A percentile compares a stretch with the other conserved stretches of the same genome.
These are phyloP conservation scores for Globisporangium parvum DNA, from an alignment of 352 stramenopile genomes.

Conservation along the genomic window DNA sequence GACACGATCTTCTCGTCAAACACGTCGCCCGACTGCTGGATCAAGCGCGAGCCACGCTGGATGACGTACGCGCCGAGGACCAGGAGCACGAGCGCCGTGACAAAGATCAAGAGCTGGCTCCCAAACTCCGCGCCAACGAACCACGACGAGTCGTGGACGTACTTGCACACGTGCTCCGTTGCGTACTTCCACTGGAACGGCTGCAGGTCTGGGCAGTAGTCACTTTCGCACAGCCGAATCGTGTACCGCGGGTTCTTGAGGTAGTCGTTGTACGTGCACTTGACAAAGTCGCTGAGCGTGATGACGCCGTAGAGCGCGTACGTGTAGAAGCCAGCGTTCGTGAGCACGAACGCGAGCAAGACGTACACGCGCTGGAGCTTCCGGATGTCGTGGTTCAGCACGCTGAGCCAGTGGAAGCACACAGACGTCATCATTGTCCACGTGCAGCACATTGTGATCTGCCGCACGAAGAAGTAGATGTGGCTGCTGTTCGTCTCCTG, in stretches of 20 bases:
- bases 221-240: constrained; percentile 53
- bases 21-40: constrained; percentile 67
- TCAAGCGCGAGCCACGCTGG: constrained; percentile 55
- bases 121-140: constrained; percentile 51
- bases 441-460: constrained; percentile 62
- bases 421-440: constrained; percentile 87
- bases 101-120: constrained; percentile 53
- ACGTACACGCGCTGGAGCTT: constrained; percentile 45
- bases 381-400: constrained; percentile 63
- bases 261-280: constrained; percentile 86
- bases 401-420: constrained; percentile 79
- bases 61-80: constrained; percentile 67
- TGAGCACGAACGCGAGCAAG: constrained; percentile 50
- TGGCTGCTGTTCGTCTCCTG: constrained; percentile 42
- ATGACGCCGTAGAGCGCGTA: constrained; percentile 66
- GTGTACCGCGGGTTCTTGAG: constrained; percentile 77
- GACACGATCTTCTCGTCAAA: constrained; percentile 68
- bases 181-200: constrained; percentile 78
- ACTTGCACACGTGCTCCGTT: constrained; percentile 53
- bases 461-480: constrained; percentile 68
- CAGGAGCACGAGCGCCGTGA: constrained; percentile 50
- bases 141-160: constrained; percentile 56
- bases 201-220: constrained; percentile 79
- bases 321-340: constrained; percentile 63
- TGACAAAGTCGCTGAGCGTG: constrained; percentile 72